Percentiles rank a stretch among this genome's conserved stretches.
Evolutionary conservation across 2,329 filamentous ascomycete genomes (phyloP).

Genomic region (Nannizziopsis arthrosporioides): DNA sequence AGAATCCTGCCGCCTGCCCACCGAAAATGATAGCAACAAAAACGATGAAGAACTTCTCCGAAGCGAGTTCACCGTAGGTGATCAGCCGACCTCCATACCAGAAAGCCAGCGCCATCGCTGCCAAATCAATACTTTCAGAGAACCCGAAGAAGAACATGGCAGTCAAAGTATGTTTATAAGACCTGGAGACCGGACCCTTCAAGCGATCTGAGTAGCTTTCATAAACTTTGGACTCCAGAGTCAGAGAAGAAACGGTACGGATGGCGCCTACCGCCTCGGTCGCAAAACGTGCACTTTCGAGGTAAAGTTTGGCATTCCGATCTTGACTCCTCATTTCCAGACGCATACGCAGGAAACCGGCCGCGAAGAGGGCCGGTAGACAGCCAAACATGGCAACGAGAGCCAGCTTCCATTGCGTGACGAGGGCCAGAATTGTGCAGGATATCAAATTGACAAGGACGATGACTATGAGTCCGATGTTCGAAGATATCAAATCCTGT

Average conservation of each 20-base stretch:
- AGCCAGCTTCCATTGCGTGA: conserved; percentile 67
- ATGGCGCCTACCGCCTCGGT: conserved; percentile 42
- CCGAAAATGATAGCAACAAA: conserved; percentile 33
- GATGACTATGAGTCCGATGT: conserved; percentile 67
- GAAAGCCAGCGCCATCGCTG: conserved; percentile 40
- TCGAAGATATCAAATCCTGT: conserved; percentile 55
- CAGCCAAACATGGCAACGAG: conserved; percentile 47
- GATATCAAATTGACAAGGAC: conserved; percentile 62
- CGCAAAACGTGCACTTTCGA: conserved; percentile 39
- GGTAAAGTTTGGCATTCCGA: conserved; percentile 35
- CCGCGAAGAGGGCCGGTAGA: conserved; percentile 29
- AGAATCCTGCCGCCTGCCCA: conserved; percentile 23
- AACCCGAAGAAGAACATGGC: conserved; percentile 53
- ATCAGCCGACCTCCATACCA: conserved; percentile 50
- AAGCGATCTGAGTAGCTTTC: conserved; percentile 27
- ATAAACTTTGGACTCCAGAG: conserved; percentile 36
- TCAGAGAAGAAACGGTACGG: conserved; percentile 40
- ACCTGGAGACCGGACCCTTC: conserved; percentile 42
- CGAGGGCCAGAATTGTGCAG: conserved; percentile 53
- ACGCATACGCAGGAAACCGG: conserved; percentile 34
- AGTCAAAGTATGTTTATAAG: conserved; percentile 48
- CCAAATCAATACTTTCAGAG: conserved; percentile 48
- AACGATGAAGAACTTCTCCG: conserved; percentile 35
- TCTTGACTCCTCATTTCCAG: conserved; percentile 40
- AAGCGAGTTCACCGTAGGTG: conserved; percentile 18